phyloP scores from a whole-genome alignment of 2,329 filamentous ascomycete species.

The Monascus ruber region DNA sequence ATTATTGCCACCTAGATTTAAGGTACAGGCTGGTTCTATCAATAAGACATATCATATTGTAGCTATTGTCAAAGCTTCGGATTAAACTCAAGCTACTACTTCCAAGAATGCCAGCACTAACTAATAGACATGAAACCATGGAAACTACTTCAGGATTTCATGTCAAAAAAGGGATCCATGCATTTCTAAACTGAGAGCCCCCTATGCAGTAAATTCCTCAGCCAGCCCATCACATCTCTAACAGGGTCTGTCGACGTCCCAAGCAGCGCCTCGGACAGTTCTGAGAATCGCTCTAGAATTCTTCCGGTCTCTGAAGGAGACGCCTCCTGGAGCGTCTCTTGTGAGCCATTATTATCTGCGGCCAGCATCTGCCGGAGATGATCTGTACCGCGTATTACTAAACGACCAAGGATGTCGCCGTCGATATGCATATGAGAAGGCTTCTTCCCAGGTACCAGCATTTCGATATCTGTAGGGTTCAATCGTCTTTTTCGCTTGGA shows the following conservation, averaged over 20 bases:
- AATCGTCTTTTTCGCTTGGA: conserved; percentile 18
- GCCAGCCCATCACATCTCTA: conserved; percentile 22
- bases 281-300: conserved; percentile 32
- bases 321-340: neutral
- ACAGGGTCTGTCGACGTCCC: conserved; percentile 14
- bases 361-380: conserved; percentile 21
- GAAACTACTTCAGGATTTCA: no score
- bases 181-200: conserved; percentile 1
- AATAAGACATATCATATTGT: no score
- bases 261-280: conserved; percentile 42
- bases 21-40: no score
- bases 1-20: conserved; percentile 7
- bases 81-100: no score
- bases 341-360: conserved; percentile 7
- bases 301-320: conserved; percentile 7
- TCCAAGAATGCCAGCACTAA: no score
- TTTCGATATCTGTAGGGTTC: conserved; percentile 25
- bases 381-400: conserved; percentile 34
- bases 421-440: conserved; percentile 51
- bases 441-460: conserved; percentile 22
- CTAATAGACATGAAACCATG: no score
- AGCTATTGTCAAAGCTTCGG: no score
- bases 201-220: conserved; percentile 20
- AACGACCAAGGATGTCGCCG: conserved; percentile 51
- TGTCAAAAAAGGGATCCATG: no score